Base-by-base conservation (phyloP, 768 basidiomycete genomes). In the Cytidiella melzeri region DNA sequence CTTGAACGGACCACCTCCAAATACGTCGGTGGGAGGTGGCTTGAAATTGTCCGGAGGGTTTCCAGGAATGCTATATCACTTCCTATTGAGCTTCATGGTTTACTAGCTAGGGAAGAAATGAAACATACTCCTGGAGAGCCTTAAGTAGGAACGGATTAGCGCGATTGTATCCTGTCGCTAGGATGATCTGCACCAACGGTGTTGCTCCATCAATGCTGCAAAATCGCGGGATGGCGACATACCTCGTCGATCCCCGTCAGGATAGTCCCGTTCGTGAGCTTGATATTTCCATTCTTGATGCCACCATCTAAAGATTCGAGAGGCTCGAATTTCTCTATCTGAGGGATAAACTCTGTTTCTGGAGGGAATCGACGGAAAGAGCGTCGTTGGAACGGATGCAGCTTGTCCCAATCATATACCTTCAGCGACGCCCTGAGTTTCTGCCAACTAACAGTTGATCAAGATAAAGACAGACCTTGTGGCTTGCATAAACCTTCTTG, bases 201-300 rank as follows among this genome's bases (percentile, higher is more conserved):
- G n/a, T n/a, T 37, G n/a, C n/a, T 10, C 10, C 34, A n/a, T n/a
- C 34, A 37, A 10, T 10, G n/a, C n/a, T n/a, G 34, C 34, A n/a
- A 37, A n/a, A 37, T 37, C 34, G 11, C n/a, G 11, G 34, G n/a
- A 54, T 56, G 51, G 58, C 30, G 15, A 34, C 50, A 11, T 49
- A 62, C 62, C 45, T 61, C 62, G 45, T 63, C 63, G 21, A 70
- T 59, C 1, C 63, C 64, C 6, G 37, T 52, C n/a, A 70, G 43
- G 5, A 60, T 42, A 5, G 58, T 54, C 18, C 69, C 67, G 52
- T 70, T 64, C 5, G 52, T 52, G 4, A 68, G 57, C 38, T 55
- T 52, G 25, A 70, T 58, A 7, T 51, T 50, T 0, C 62, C 64
- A 6, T 60, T 49, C 12, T 57, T 54, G 11, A 68, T 64, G 9